Evolutionary conservation across 139 green algal species (phyloP).

Genomic region (Haematococcus sp.): DNA sequence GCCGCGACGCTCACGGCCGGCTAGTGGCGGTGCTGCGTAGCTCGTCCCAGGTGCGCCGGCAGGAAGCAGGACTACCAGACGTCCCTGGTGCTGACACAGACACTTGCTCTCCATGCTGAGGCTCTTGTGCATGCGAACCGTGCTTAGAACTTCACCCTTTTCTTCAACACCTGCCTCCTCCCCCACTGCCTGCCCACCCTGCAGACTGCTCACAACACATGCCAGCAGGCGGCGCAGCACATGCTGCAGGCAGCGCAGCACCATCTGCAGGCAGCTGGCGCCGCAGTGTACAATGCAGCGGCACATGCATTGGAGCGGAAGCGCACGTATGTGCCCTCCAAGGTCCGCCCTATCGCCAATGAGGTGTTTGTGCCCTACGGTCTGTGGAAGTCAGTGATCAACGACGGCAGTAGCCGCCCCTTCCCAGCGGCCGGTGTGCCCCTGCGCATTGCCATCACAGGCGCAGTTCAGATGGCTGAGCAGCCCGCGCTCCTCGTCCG

Average conservation of each 20-base stretch:
- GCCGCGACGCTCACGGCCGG: background rate
- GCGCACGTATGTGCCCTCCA: background rate
- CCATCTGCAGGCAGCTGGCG: constrained; percentile 2
- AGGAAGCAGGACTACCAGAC: too few relatives aligned
- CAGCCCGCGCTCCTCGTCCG: constrained; percentile 1
- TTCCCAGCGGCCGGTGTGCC: background rate
- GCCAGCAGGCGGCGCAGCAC: background rate
- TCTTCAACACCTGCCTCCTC: background rate
- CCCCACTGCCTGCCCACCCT: background rate
- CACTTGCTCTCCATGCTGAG: background rate
- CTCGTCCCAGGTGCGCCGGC: too few relatives aligned
- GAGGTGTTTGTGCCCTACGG: constrained; percentile 14
- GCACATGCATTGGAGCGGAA: background rate
- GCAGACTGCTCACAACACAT: too few relatives aligned
- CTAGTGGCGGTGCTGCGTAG: constrained; percentile 7
- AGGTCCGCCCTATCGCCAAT: background rate
- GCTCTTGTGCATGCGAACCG: background rate
- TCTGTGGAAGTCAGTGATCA: constrained; percentile 2
- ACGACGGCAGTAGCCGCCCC: background rate
- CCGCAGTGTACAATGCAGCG: constrained; percentile 2
- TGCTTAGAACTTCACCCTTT: background rate
- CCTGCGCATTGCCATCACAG: constrained; percentile 5
- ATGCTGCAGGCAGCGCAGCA: constrained; percentile 10
- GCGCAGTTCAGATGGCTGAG: constrained; percentile 2
- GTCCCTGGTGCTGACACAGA: too few relatives aligned